These are phyloP conservation scores for Fusarium musae DNA, from an alignment of 2,329 filamentous ascomycete genomes.

Conservation along the genomic window DNA sequence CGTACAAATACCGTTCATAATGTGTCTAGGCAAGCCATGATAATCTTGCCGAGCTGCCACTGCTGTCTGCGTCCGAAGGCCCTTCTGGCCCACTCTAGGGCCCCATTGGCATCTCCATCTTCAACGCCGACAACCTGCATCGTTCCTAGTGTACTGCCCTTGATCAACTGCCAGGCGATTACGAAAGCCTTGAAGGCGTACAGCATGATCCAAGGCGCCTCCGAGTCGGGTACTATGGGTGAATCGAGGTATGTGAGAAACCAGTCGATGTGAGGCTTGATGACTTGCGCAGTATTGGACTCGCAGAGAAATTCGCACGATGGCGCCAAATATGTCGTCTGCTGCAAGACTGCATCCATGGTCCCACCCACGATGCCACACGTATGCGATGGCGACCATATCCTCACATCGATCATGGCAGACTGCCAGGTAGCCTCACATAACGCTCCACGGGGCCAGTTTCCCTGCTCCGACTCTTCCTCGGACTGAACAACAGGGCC, in stretches of 20 bases:
- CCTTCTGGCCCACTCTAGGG: slow-evolving; percentile 6
- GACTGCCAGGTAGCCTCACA: slow-evolving; percentile 54
- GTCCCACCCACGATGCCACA: slow-evolving; percentile 51
- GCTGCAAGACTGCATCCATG: slow-evolving; percentile 49
- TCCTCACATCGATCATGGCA: slow-evolving; percentile 55
- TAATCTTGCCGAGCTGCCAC: slow-evolving; percentile 15
- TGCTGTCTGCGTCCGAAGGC: slow-evolving; percentile 5
- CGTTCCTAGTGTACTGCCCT: slow-evolving; percentile 45
- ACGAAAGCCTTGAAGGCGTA: slow-evolving; percentile 55
- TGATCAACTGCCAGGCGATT: slow-evolving; percentile 53
- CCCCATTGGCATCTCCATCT: slow-evolving; percentile 2
- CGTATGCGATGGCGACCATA: slow-evolving; percentile 55
- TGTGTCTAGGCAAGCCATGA: slow-evolving; percentile 12
- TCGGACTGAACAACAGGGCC: slow-evolving; percentile 14
- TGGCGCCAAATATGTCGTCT: too few species aligned
- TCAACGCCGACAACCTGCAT: slow-evolving; percentile 36
- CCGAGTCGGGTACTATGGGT: slow-evolving; percentile 35
- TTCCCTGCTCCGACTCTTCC: neutral
- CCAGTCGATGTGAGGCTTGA: slow-evolving; percentile 53
- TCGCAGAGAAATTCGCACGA: too few species aligned
- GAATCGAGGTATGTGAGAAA: slow-evolving; percentile 51
- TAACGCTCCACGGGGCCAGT: slow-evolving; percentile 9
- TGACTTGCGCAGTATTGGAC: slow-evolving; percentile 18
- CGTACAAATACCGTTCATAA: neutral
- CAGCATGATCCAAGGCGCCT: slow-evolving; percentile 53